Conservation (phyloP, 2,329 filamentous ascomycete genomes). For the Setomelanomma holmii region DNA sequence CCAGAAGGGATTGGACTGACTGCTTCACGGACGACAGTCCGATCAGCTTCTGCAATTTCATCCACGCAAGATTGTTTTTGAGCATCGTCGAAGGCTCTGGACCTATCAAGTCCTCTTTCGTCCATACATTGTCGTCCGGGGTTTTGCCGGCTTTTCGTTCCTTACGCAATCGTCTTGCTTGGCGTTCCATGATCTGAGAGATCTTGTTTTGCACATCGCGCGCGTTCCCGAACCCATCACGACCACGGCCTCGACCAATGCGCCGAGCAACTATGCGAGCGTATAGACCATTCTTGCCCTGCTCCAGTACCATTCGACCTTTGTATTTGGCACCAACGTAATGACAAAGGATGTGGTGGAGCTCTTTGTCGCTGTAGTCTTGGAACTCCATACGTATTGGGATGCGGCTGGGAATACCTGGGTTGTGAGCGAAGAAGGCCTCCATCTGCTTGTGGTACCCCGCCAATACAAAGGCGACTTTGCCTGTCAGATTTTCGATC, state of each 20-base stretch:
- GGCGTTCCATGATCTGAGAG: conserved; percentile 62
- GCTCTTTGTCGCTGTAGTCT: conserved; percentile 72
- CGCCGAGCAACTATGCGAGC: conserved; percentile 68
- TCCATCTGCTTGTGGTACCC: conserved; percentile 81
- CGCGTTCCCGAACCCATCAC: conserved; percentile 76
- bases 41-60: conserved; percentile 63
- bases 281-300: conserved; percentile 66
- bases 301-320: conserved; percentile 65
- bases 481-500: conserved; percentile 73
- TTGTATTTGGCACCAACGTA: conserved; percentile 63
- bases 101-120: conserved; percentile 74
- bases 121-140: conserved; percentile 67
- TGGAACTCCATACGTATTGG: conserved; percentile 70
- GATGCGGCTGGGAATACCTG: conserved; percentile 73
- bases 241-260: conserved; percentile 67
- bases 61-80: conserved; percentile 62
- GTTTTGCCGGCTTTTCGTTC: conserved; percentile 52
- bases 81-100: conserved; percentile 67
- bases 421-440: conserved; percentile 76
- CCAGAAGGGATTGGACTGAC: conserved; percentile 64
- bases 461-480: conserved; percentile 74
- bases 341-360: conserved; percentile 66
- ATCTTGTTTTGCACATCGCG: conserved; percentile 70
- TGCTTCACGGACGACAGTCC: conserved; percentile 70
- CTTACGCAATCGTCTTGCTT: conserved; percentile 62